Conservation (phyloP, 1,139 yeast genomes). For the Geotrichum cucujoidarum region DNA sequence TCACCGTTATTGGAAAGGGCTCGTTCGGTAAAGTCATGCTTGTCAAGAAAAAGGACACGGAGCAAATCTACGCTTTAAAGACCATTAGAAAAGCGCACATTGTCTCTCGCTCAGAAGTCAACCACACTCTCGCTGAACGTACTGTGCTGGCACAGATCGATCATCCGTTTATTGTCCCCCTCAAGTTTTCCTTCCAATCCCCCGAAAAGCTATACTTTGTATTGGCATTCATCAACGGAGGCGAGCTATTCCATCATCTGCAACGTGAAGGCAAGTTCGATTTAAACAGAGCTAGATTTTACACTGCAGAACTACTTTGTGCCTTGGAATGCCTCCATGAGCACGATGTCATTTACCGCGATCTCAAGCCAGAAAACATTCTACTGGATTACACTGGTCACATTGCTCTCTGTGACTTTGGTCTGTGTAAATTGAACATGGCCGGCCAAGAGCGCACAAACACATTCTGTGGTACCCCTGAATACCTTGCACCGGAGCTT, state of each 20-base stretch:
- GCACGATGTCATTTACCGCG: slow-evolving; percentile 87
- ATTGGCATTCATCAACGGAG: slow-evolving; percentile 90
- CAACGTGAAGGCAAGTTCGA: slow-evolving; percentile 89
- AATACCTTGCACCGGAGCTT: slow-evolving; percentile 91
- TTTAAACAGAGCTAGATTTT: slow-evolving; percentile 82
- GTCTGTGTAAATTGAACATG: slow-evolving; percentile 93
- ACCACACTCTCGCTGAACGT: slow-evolving; percentile 92
- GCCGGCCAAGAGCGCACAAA: slow-evolving; percentile 79
- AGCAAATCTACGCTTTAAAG: slow-evolving; percentile 88
- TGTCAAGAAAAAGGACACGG: slow-evolving; percentile 90
- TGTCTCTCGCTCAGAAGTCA: slow-evolving; percentile 88
- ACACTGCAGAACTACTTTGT: slow-evolving; percentile 86
- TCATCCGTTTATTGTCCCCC: slow-evolving; percentile 94
- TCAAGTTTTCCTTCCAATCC: slow-evolving; percentile 93
- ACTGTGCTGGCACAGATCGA: slow-evolving; percentile 89
- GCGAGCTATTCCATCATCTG: slow-evolving; percentile 90
- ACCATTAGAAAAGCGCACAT: slow-evolving; percentile 91
- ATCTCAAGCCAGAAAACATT: slow-evolving; percentile 92
- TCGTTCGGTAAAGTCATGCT: slow-evolving; percentile 99
- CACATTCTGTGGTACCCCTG: slow-evolving; percentile 96
- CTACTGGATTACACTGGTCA: slow-evolving; percentile 93
- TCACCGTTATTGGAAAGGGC: slow-evolving; percentile 95
- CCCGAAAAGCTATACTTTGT: slow-evolving; percentile 89
- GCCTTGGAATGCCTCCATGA: slow-evolving; percentile 91
- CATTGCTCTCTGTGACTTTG: slow-evolving; percentile 95